Percentiles rank a stretch among this genome's conserved stretches.
Conservation (phyloP, 768 basidiomycete genomes). For the Omphalotus guepiniiformis region DNA sequence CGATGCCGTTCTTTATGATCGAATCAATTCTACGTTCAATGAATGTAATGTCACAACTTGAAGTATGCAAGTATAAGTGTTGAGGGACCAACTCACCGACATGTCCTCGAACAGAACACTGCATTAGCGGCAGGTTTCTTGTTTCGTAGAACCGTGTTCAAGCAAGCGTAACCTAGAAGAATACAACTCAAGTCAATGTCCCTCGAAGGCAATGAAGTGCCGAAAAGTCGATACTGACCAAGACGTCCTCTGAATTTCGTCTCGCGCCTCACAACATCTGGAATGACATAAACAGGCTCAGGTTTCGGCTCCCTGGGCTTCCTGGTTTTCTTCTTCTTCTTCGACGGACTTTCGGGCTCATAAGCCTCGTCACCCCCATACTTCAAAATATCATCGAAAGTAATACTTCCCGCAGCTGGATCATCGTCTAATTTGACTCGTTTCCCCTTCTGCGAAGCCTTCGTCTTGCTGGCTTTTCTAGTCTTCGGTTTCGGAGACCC, state of each 20-base stretch:
- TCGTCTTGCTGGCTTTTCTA: neutral
- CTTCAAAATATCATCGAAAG: neutral
- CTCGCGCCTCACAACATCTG: constrained; percentile 60
- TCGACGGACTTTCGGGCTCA: neutral
- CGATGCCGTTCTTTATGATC: constrained; percentile 74
- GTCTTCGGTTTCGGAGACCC: neutral
- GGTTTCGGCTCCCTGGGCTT: constrained; percentile 22
- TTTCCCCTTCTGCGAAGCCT: neutral
- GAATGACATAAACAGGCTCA: constrained; percentile 64
- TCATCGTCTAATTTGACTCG: neutral
- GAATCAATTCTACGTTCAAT: constrained; percentile 55
- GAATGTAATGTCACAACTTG: constrained; percentile 1
- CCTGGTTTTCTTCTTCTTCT: constrained; percentile 1
- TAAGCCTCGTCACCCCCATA: neutral
- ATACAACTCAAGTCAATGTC: neutral
- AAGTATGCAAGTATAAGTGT: neutral
- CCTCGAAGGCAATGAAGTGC: neutral
- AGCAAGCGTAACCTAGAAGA: constrained; percentile 64
- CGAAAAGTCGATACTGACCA: constrained; percentile 28
- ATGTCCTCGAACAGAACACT: constrained; percentile 74
- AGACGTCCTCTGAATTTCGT: constrained; percentile 70
- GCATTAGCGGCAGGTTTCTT: constrained; percentile 59
- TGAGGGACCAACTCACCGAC: constrained; percentile 35
- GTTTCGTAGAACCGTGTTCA: constrained; percentile 78
- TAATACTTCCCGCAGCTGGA: too few relatives aligned